phyloP scores from a whole-genome alignment of 2,329 filamentous ascomycete genomes.

The Colletotrichum chrysophilum region DNA sequence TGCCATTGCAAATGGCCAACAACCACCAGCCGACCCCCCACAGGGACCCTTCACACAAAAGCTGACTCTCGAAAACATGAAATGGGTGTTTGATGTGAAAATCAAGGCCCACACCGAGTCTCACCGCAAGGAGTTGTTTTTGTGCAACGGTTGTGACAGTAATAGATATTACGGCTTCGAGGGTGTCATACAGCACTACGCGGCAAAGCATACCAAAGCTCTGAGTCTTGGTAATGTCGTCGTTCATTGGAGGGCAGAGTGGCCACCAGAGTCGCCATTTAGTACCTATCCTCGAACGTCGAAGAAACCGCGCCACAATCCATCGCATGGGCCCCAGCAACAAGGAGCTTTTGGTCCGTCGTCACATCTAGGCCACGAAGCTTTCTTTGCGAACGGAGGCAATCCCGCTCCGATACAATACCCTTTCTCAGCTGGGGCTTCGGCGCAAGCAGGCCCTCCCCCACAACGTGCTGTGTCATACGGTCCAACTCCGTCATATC shows the following conservation, averaged over 20 bases:
- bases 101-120: constrained; percentile 72
- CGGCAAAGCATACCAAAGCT: constrained; percentile 76
- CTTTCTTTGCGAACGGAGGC: not conserved
- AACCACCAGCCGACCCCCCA: constrained; percentile 51
- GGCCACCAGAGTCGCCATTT: constrained; percentile 79
- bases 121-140: constrained; percentile 74
- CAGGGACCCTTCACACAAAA: constrained; percentile 63
- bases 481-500: not conserved
- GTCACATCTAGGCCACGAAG: not conserved
- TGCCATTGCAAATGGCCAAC: constrained; percentile 48
- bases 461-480: not conserved
- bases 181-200: constrained; percentile 81
- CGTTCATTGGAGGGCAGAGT: constrained; percentile 81
- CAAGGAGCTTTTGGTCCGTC: not conserved
- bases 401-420: not conserved
- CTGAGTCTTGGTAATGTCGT: constrained; percentile 76
- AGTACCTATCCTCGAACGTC: constrained; percentile 59
- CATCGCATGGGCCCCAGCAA: not conserved
- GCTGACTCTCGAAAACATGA: constrained; percentile 84
- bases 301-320: not conserved
- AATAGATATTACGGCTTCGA: constrained; percentile 79
- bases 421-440: not conserved
- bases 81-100: constrained; percentile 81
- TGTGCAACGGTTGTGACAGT: constrained; percentile 72
- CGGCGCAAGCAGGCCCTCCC: not conserved